Conservation (phyloP, 352 stramenopile species). For the Globisporangium yorkense region DNA sequence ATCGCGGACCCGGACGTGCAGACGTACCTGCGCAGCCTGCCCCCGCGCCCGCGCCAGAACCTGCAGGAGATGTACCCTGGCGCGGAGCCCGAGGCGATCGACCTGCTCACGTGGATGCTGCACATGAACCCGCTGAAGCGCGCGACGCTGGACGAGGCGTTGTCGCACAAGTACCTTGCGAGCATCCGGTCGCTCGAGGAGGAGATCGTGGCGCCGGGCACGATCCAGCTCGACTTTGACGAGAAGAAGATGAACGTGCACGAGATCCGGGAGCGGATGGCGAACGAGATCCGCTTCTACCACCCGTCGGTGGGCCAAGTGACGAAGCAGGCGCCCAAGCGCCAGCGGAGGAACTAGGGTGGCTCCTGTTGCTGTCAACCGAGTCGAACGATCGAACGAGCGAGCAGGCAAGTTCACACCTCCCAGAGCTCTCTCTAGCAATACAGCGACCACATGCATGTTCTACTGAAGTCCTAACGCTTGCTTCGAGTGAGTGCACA, state of each 20-base stretch:
- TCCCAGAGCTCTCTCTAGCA: not conserved
- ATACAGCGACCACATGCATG: not conserved
- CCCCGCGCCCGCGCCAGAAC: conserved; percentile 59
- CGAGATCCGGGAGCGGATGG: conserved; percentile 80
- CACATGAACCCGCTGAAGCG: conserved; percentile 84
- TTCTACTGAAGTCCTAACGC: not conserved
- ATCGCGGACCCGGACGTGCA: conserved; percentile 82
- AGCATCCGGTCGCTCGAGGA: conserved; percentile 84
- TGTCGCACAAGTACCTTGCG: conserved; percentile 81
- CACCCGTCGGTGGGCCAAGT: conserved; percentile 32
- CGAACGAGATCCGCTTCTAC: conserved; percentile 74
- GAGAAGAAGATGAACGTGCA: conserved; percentile 78
- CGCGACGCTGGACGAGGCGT: conserved; percentile 69
- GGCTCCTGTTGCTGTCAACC: not conserved
- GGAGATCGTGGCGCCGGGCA: conserved; percentile 76
- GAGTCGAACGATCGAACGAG: not conserved
- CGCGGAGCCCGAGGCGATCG: conserved; percentile 74
- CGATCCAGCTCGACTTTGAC: conserved; percentile 83
- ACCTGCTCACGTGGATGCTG: conserved; percentile 77
- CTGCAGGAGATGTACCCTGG: conserved; percentile 83
- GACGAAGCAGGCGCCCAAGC: conserved; percentile 13
- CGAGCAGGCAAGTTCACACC: not conserved
- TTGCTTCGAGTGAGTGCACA: too few relatives aligned
- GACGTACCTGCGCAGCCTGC: conserved; percentile 73
- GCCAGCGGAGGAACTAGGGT: conserved; percentile 4